Evolutionary conservation across 345 rosid species (phyloP), one percentile per base, ranked within the genome.

Genomic region (Eucalyptus shirleyi): DNA sequence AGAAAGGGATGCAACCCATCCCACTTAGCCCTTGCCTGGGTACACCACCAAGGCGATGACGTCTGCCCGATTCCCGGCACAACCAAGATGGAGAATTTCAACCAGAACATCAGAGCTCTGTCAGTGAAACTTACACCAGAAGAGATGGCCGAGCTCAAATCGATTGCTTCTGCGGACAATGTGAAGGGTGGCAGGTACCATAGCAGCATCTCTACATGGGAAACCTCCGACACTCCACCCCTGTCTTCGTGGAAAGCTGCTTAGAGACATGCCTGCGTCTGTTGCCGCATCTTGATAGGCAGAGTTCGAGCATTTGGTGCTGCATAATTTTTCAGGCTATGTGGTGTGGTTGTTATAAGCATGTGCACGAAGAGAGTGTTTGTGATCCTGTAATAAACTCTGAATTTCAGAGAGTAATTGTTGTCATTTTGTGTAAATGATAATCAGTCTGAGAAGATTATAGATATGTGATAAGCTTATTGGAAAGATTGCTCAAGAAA

Each of bases 111-210:
- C 56, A 87, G 87, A 80, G 92, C 92, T 55, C 91, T 95, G 89
- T 93, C 95, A 4, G 93, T 96, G 86, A 95, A 95, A 86, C 93
- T 96, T 40, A 90, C 95, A 60, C 91, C 88, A 2, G 95, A 94
- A 89, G 97, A 95, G 88, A 94, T 94, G 93, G 90, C 92, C 47
- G 94, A 96, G 90, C 94, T 95, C 3, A 96, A 96, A 90, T 87
- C 88, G 42, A 94, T 94, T 86, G 95, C 93, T 45, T 89, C 91
- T 24, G 91, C 92, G 1, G 93, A 90, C 69, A 88, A 87, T 4
- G 93, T 94, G 49, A 94, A 94, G 87, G 95, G 96, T 6, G 95
- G 93, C 26, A 88, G 96, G 88, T 95, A 93, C 81, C 23, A 5
- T 4, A 28, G 26, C 18, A 28, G 6, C 45, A 2, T 86, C 9